Conservation (phyloP, 2,329 filamentous ascomycete species). For the Aspergillus tubingensis region DNA sequence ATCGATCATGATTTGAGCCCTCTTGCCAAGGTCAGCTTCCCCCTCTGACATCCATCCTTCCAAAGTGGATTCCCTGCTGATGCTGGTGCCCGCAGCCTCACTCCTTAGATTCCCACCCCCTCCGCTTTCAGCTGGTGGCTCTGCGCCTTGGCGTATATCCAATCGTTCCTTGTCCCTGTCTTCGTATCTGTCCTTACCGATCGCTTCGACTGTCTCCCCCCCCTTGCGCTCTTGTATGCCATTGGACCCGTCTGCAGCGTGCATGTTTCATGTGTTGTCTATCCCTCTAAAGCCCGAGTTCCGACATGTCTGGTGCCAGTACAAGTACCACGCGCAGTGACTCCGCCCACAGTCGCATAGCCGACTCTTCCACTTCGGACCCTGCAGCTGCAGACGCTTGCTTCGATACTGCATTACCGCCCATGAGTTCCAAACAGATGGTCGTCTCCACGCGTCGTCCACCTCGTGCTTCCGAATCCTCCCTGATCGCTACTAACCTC, state of each 20-base stretch:
- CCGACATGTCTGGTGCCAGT: constrained; percentile 12
- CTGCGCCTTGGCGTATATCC: not conserved
- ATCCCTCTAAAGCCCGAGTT: not conserved
- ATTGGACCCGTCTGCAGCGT: not conserved
- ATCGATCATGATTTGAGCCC: constrained; percentile 3
- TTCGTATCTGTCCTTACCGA: constrained; percentile 2
- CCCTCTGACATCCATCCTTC: not conserved
- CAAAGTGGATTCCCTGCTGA: not conserved
- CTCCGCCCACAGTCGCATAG: constrained; percentile 10
- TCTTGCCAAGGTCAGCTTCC: constrained; percentile 4
- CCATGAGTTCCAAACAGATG: constrained; percentile 30
- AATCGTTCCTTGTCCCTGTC: not conserved
- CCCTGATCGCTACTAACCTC: constrained; percentile 17
- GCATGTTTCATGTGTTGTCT: not conserved
- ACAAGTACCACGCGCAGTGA: constrained; percentile 13
- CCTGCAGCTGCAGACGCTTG: constrained; percentile 12
- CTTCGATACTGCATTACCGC: constrained; percentile 33
- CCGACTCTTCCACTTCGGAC: not conserved
- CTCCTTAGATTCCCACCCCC: not conserved
- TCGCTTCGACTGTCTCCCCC: not conserved
- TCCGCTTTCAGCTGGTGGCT: not conserved
- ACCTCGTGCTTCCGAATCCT: constrained; percentile 18
- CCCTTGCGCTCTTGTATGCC: not conserved
- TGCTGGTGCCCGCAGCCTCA: not conserved
- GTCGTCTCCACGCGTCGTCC: constrained; percentile 17